Evolutionary conservation across 352 stramenopile genomes (phyloP).

Genomic region (Globisporangium paddicum): DNA sequence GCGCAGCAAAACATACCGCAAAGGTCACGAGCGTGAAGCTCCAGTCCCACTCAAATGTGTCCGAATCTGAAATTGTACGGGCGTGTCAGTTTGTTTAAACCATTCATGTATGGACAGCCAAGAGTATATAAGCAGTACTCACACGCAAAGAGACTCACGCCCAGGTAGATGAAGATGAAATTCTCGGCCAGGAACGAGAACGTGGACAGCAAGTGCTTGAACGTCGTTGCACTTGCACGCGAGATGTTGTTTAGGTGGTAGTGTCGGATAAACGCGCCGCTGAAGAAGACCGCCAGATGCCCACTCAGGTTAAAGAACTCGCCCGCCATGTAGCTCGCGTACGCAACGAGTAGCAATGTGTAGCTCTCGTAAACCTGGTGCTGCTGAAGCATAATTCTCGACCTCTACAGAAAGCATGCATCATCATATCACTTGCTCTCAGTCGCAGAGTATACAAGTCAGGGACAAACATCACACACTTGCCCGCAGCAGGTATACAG

Average conservation of each 20-base stretch:
- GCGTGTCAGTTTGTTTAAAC: not conserved
- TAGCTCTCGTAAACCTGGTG: conserved; percentile 73
- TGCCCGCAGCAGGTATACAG: conserved; percentile 19
- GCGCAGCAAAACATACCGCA: conserved; percentile 20
- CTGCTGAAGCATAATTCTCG: conserved; percentile 36
- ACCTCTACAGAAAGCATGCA: conserved; percentile 24
- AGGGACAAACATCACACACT: conserved; percentile 29
- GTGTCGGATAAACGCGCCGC: conserved; percentile 46
- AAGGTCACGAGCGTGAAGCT: conserved; percentile 28
- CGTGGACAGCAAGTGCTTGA: conserved; percentile 35
- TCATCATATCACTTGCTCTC: not conserved
- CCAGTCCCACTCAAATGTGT: conserved; percentile 37
- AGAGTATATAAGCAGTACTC: not conserved
- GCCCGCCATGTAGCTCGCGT: conserved; percentile 34
- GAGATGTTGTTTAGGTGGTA: conserved; percentile 48
- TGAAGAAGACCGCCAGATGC: conserved; percentile 87
- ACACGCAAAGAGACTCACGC: conserved; percentile 33
- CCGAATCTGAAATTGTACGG: conserved; percentile 18
- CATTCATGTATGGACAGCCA: not conserved
- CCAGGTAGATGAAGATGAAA: conserved; percentile 47
- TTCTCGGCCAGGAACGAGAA: conserved; percentile 44
- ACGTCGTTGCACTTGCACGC: conserved; percentile 22
- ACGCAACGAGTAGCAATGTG: conserved; percentile 38
- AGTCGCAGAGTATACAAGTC: too few relatives aligned
- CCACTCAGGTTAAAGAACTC: conserved; percentile 41